Base-by-base conservation (phyloP, 2,329 filamentous ascomycete genomes). In the Cordyceps farinosa region DNA sequence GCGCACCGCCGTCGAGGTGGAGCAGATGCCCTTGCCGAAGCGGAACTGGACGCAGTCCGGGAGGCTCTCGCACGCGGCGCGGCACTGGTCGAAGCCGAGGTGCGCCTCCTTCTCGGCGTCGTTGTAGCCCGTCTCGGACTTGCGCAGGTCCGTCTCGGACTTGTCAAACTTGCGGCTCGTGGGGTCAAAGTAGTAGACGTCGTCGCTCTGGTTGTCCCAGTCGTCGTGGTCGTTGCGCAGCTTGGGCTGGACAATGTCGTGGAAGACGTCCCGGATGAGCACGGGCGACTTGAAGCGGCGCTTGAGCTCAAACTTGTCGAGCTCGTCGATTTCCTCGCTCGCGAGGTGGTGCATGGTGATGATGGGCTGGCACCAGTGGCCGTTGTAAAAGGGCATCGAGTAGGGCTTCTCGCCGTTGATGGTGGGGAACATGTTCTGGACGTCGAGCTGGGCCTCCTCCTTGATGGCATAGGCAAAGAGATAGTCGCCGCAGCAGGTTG, bases 341-440 rank as follows among this genome's bases (percentile, higher is more conserved):
- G 75, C 75, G 65, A 83, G 75, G 69, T 84, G 82, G 69, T 84
- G 82, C 82, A 86, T 84, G 5, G 83, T 84, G 2, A 80, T 76
- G 51, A 84, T 75, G 9, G 83, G 80, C 56, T 84, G 80, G 69
- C 83, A 86, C 82, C 83, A 86, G 65, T 82, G 75, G n/a, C 71
- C 72, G 1, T 72, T 66, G 44, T 76, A 75, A 64, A 77, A 84
- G 1, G 78, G 76, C n/a, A 85, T 70, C 1, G 78, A 83, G 55
- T 75, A 72, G 3, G 81, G 82, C 65, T 84, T 84, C 68, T 86
- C 82, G 65, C 81, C 82, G 66, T 85, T 84, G 66, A 84, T 77
- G 51, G 81, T 80, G 1, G 83, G 83, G 76, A 79, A 83, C 66
- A 76, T 74, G 53, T 80, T 72, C 9, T 75, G 71, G 1, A 85